Percentiles rank a stretch among this genome's conserved stretches.
Conservation (phyloP, 2,329 filamentous ascomycete species). For the Paramyrothecium roridum region DNA sequence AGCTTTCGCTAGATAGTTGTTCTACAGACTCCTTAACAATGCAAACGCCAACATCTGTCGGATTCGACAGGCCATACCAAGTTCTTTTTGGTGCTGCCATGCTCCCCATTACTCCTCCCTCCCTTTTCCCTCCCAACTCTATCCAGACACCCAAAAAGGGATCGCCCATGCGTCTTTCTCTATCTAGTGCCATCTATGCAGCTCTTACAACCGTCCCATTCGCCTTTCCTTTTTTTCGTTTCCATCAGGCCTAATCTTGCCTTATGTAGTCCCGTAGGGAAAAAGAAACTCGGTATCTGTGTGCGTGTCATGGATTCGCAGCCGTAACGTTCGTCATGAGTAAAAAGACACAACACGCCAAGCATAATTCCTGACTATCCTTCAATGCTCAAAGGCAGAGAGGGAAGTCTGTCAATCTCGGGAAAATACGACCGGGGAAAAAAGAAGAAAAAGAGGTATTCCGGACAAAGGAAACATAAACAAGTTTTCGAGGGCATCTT, state of each 20-base stretch:
- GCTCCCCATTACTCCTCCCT: background rate
- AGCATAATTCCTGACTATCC: slow-evolving; percentile 1
- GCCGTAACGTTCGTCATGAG: slow-evolving; percentile 1
- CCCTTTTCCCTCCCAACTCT: background rate
- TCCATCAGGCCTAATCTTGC: background rate
- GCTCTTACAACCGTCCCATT: slow-evolving; percentile 3
- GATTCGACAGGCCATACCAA: background rate
- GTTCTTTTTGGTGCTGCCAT: background rate
- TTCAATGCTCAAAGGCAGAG: background rate
- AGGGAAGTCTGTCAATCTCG: background rate
- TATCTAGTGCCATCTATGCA: background rate
- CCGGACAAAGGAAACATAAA: slow-evolving; percentile 8
- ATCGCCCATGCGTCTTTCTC: background rate
- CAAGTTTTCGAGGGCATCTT: slow-evolving; percentile 2
- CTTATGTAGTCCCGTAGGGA: slow-evolving; percentile 8
- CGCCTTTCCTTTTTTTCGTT: slow-evolving; percentile 18
- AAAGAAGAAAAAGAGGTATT: slow-evolving; percentile 12
- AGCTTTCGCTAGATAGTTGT: background rate
- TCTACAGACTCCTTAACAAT: background rate
- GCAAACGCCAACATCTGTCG: background rate
- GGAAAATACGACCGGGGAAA: slow-evolving; percentile 8
- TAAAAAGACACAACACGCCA: background rate
- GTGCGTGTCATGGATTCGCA: background rate
- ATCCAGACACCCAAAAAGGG: background rate
- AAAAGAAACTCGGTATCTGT: background rate